Evolutionary conservation across 768 basidiomycete genomes (phyloP).

Genomic region (Cystobasidium tubakii): DNA sequence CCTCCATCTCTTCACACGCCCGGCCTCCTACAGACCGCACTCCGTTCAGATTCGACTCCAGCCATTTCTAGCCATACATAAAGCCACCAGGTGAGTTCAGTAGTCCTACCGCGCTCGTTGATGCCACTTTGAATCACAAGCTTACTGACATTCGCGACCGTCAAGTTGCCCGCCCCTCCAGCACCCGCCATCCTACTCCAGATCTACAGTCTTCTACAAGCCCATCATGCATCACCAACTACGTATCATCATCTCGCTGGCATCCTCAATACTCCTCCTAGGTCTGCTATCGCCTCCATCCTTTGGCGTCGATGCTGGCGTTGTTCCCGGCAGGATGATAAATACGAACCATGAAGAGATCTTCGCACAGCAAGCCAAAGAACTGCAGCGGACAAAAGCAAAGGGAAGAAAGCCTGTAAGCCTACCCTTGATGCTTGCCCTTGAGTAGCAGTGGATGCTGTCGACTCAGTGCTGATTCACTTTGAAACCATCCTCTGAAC

Average conservation of each 20-base stretch:
- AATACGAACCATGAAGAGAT: constrained; percentile 29
- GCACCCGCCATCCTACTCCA: too few relatives aligned
- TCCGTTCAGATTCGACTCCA: too few relatives aligned
- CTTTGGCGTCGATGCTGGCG: background rate
- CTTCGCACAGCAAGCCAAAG: constrained; percentile 26
- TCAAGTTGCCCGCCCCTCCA: too few relatives aligned
- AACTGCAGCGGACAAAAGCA: background rate
- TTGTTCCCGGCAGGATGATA: background rate
- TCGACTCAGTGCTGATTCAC: background rate
- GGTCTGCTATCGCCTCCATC: constrained; percentile 1
- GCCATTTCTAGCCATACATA: too few relatives aligned
- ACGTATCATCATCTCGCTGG: background rate
- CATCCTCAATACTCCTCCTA: background rate
- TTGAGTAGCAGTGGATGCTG: too few relatives aligned
- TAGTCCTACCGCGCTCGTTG: too few relatives aligned
- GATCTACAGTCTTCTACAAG: background rate
- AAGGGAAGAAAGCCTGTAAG: constrained; percentile 34
- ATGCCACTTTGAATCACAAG: too few relatives aligned
- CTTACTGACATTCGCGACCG: too few relatives aligned
- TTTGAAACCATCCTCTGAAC: background rate
- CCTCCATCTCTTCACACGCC: too few relatives aligned
- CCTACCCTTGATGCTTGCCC: background rate
- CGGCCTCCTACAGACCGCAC: too few relatives aligned
- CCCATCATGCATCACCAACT: background rate
- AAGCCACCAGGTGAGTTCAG: too few relatives aligned